These are phyloP conservation scores for Fistulinella cinereoalba DNA, from an alignment of 1,284 basidiomycete genomes.

Conservation along the genomic window DNA sequence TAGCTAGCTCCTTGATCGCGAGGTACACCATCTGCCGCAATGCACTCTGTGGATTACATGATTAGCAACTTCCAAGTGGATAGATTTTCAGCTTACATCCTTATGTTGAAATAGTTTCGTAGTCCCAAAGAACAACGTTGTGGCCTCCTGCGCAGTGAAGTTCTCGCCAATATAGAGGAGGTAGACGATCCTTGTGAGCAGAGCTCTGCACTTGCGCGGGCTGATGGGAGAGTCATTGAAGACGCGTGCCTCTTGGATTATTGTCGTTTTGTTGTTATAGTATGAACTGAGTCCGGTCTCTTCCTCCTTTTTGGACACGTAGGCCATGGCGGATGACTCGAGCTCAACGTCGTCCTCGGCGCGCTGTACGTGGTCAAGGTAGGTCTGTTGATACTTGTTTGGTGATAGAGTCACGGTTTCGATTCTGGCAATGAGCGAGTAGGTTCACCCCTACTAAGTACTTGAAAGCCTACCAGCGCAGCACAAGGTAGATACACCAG, in stretches of 20 bases:
- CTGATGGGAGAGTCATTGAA: slow-evolving; percentile 99
- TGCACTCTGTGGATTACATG: slow-evolving; percentile 63
- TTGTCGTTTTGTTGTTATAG: slow-evolving; percentile 93
- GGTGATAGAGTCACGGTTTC: slow-evolving; percentile 11
- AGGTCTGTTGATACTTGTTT: slow-evolving; percentile 31
- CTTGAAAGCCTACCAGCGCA: no score
- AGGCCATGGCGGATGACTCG: slow-evolving; percentile 57
- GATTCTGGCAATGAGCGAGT: no score
- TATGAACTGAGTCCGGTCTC: slow-evolving; percentile 83
- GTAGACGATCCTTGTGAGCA: slow-evolving; percentile 96
- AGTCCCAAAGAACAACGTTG: slow-evolving; percentile 97
- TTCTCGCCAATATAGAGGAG: slow-evolving; percentile 95
- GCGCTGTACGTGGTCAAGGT: slow-evolving; percentile 21
- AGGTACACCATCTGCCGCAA: slow-evolving; percentile 98
- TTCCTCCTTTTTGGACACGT: slow-evolving; percentile 90
- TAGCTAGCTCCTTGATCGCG: slow-evolving; percentile 96
- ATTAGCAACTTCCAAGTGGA: slow-evolving; percentile 7
- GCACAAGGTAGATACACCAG: no score
- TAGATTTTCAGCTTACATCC: slow-evolving; percentile 67
- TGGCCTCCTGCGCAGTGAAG: slow-evolving; percentile 95
- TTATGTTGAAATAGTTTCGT: slow-evolving; percentile 99
- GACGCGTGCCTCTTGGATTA: slow-evolving; percentile 96
- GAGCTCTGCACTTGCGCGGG: slow-evolving; percentile 92
- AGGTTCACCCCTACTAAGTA: no score
- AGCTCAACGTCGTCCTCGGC: slow-evolving; percentile 11